Evolutionary conservation across 352 stramenopile species (phyloP), one percentile per base, ranked within the genome.

Genomic region (Phytopythium oedochilum): DNA sequence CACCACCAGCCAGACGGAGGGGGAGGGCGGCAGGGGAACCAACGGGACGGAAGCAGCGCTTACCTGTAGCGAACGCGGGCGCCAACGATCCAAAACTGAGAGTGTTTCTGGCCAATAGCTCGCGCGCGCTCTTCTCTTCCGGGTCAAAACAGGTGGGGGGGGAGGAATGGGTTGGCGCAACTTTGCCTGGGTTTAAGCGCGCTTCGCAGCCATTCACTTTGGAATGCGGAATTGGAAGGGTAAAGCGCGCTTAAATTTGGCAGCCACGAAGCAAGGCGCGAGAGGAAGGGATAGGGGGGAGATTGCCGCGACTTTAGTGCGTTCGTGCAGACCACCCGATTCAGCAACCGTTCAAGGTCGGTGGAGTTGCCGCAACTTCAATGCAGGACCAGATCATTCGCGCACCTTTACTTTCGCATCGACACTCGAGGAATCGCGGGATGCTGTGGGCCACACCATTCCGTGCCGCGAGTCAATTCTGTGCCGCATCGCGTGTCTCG

Each of bases 41-140:
- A n/a, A n/a, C n/a, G 47, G 20, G 31, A 38, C 18, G 34, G 28
- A 20, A 14, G 38, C 12, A 22, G 31, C 50, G 66, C 69, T 63
- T 78, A 78, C 69, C 66, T 78, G 71, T 57, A 46, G 59, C 67
- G 69, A 71, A 68, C 68, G 69, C 61, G 53, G 53, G 61, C 61
- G 56, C 61, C 61, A 73, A 67, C 64, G 65, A 73, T 70, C 65
- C 65, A 70, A 73, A 73, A 64, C 58, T 52, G 59, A 63, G 65
- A 68, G 58, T 64, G 65, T 64, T 66, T 69, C 53, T 65, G 47
- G 54, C 61, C 64, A 69, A 68, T 68, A 60, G 63, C 66, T 52
- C 35, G 26, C 28, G 22, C 5, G 32, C 15, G 53, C 34, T 22
- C 23, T 59, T 14, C 40, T 46, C 14, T 40, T 34, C 44, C 58